A percentile compares a stretch with the other conserved stretches of the same genome.
phyloP scores from a whole-genome alignment of 345 rosid genomes.

The Erucastrum elatum region DNA sequence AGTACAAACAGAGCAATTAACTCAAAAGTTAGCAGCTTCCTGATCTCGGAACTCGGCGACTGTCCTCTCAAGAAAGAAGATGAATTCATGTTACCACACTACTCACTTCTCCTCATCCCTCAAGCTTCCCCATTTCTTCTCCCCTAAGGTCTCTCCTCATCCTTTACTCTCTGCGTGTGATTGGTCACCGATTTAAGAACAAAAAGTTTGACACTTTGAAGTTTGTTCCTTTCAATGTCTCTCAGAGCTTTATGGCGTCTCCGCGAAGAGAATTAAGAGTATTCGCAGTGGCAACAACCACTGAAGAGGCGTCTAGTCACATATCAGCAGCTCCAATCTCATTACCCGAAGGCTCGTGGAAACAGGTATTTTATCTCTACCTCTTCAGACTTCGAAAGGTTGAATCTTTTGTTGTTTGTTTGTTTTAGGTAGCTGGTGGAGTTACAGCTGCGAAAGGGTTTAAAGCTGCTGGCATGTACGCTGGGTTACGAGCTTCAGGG shows the following conservation, averaged over 20 bases:
- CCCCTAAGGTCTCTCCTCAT: background rate
- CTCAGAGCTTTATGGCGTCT: background rate
- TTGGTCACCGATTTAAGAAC: background rate
- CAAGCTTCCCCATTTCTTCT: background rate
- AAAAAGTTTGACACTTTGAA: background rate
- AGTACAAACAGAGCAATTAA: too few species aligned
- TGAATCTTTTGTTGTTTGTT: slow-evolving; percentile 6
- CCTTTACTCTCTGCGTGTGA: background rate
- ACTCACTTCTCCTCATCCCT: background rate
- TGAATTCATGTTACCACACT: background rate
- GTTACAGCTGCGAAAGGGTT: slow-evolving; percentile 95
- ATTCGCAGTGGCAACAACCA: slow-evolving; percentile 29
- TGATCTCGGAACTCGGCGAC: too few species aligned
- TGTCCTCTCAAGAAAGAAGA: background rate
- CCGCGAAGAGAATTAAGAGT: background rate
- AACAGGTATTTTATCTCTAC: slow-evolving; percentile 45
- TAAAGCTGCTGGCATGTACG: slow-evolving; percentile 80
- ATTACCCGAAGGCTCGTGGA: slow-evolving; percentile 83
- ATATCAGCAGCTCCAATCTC: slow-evolving; percentile 86
- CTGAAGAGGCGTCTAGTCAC: slow-evolving; percentile 52
- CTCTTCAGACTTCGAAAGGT: background rate
- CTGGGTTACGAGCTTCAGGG: slow-evolving; percentile 82
- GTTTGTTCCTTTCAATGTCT: background rate
- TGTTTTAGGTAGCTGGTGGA: slow-evolving; percentile 73
- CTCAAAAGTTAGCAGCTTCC: too few species aligned